phyloP scores from a whole-genome alignment of 2,329 filamentous ascomycete genomes.

The Sarocladium kiliense region DNA sequence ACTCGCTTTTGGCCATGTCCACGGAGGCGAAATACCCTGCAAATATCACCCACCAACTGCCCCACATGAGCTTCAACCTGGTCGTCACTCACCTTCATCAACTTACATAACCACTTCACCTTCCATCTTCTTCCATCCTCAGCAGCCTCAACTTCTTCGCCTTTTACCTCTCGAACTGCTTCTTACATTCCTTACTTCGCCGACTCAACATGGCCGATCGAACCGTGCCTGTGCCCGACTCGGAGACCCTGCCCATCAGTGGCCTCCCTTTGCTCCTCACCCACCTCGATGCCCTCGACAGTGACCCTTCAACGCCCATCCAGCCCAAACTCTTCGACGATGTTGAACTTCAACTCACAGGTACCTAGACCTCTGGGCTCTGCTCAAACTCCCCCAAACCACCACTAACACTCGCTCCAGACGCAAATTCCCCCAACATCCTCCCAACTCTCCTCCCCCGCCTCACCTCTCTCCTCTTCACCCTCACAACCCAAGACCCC shows the following conservation, averaged over 20 bases:
- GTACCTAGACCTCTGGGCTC: constrained; percentile 22
- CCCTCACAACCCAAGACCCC: constrained; percentile 42
- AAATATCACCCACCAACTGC: too few relatives aligned
- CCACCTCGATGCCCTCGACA: constrained; percentile 47
- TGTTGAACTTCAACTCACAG: constrained; percentile 53
- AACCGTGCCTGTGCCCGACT: constrained; percentile 34
- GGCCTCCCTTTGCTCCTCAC: constrained; percentile 48
- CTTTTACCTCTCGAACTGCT: background rate
- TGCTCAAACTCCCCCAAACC: background rate
- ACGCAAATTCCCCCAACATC: constrained; percentile 30
- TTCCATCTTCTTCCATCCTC: background rate
- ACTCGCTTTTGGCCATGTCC: too few relatives aligned
- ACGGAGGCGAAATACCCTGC: too few relatives aligned
- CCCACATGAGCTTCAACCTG: background rate
- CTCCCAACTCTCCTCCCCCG: constrained; percentile 49
- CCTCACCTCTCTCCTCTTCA: constrained; percentile 47
- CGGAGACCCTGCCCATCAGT: constrained; percentile 40
- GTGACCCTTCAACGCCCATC: constrained; percentile 35
- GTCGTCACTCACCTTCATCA: background rate
- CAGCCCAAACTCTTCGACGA: constrained; percentile 51
- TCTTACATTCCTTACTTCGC: background rate
- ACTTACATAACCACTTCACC: background rate
- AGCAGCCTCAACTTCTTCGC: background rate
- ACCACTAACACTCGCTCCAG: background rate
- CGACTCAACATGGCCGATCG: constrained; percentile 20